These are phyloP conservation scores for Pseudoneurospora amorphoporcata DNA, from an alignment of 495 filamentous ascomycete genomes.

Conservation along the genomic window DNA sequence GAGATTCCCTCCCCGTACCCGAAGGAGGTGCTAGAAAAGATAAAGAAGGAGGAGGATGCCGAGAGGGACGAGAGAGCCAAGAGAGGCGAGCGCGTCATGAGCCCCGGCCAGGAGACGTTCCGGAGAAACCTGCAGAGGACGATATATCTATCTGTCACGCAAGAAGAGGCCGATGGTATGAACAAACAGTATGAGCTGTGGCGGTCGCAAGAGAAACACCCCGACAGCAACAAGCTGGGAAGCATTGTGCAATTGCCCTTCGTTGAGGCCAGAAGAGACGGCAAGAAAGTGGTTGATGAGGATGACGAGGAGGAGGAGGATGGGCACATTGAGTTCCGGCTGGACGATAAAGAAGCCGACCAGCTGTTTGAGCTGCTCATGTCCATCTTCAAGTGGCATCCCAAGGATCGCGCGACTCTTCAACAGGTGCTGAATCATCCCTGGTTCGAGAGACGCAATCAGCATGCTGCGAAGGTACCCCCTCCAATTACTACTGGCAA, in stretches of 20 bases:
- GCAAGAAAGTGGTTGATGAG: background rate
- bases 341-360: constrained; percentile 9
- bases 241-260: background rate
- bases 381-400: constrained; percentile 14
- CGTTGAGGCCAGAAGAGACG: background rate
- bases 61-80: background rate
- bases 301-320: too few species aligned
- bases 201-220: background rate
- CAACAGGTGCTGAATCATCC: constrained; percentile 3
- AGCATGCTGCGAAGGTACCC: background rate
- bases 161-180: background rate
- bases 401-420: constrained; percentile 8
- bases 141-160: background rate
- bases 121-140: background rate
- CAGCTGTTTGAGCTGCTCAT: constrained; percentile 15
- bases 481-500: background rate
- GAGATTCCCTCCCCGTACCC: background rate
- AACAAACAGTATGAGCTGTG: background rate
- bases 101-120: background rate
- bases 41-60: background rate
- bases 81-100: background rate
- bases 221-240: background rate
- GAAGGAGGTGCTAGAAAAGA: background rate
- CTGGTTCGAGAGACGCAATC: constrained; percentile 7
- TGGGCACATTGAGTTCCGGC: background rate